Evolutionary conservation across 2,329 filamentous ascomycete species (phyloP), one percentile per base, ranked within the genome.

Genomic region (Botrytis elliptica): DNA sequence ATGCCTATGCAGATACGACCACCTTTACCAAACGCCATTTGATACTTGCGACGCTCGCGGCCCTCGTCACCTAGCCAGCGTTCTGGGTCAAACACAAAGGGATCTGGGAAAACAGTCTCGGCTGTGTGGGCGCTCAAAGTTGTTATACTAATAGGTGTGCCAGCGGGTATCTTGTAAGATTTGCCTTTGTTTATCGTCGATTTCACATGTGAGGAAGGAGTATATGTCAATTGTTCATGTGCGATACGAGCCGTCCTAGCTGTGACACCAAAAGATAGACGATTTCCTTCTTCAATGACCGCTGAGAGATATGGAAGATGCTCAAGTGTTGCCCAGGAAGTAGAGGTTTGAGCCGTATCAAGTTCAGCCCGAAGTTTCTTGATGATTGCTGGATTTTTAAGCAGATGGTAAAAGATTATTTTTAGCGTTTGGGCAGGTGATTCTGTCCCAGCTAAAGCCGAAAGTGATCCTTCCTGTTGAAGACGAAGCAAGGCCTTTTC

Each of bases 41-140:
- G 79, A 49, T 25, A 49, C 22, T 25, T 49, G 73, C 5, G 76
- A 68, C 52, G 55, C 10, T 70, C n/a, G 22, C 59, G 38, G 4
- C 46, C 29, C 36, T 57, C 66, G 1, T 57, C 18, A 44, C 18
- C 42, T 8, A 65, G 62, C 83, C 83, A 84, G 16, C 83, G 80
- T 18, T 78, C 77, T 0, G 83, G 83, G 14, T 79, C 75, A 70
- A 84, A 84, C 22, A 65, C 76, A 20, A 77, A 75, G 0, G 83
- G 75, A 14, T 82, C 67, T 1, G 81, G 80, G 66, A 83, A 84
- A 18, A 81, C 62, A 8, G 77, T 73, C 33, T 79, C 76, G 64
- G 82, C 77, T 46, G 79, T 79, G 62, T 83, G 79, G 71, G 83
- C 77, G 10, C 76, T 76, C 76, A 78, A 81, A 3, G 80, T 76